phyloP scores from a whole-genome alignment of 257 asterid genomes.

The Scutellaria baicalensis region DNA sequence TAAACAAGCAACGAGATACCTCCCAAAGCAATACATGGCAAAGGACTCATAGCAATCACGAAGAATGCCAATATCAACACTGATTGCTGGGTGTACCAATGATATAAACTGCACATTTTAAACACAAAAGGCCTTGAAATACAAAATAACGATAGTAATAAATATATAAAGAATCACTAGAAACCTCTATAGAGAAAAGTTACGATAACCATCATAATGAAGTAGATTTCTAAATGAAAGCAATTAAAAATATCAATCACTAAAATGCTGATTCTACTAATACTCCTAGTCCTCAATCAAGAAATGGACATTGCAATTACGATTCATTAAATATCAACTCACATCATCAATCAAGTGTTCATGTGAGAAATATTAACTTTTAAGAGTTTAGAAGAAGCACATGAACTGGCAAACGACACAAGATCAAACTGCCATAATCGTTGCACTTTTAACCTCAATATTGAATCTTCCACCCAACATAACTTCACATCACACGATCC shows the following conservation, averaged over 20 bases:
- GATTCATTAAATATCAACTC: background rate
- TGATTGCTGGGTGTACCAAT: conserved; percentile 72
- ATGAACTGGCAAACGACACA: background rate
- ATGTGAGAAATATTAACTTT: background rate
- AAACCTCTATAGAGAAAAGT: background rate
- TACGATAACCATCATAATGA: background rate
- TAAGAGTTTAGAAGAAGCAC: background rate
- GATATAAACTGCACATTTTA: conserved; percentile 66
- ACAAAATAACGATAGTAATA: background rate
- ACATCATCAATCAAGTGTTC: background rate
- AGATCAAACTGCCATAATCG: background rate
- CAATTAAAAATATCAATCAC: background rate
- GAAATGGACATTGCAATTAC: background rate
- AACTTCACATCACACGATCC: background rate
- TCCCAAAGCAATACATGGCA: conserved; percentile 99
- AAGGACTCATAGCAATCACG: conserved; percentile 98
- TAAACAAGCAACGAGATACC: conserved; percentile 92
- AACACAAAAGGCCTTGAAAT: conserved; percentile 14
- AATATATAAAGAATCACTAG: background rate
- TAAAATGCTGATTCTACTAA: background rate
- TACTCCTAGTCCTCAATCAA: background rate
- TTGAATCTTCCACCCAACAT: background rate
- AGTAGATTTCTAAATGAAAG: conserved; percentile 2
- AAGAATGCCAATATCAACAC: conserved; percentile 79
- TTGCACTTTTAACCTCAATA: background rate